phyloP scores from a whole-genome alignment of 257 asterid genomes.

The Jacaranda copaia region DNA sequence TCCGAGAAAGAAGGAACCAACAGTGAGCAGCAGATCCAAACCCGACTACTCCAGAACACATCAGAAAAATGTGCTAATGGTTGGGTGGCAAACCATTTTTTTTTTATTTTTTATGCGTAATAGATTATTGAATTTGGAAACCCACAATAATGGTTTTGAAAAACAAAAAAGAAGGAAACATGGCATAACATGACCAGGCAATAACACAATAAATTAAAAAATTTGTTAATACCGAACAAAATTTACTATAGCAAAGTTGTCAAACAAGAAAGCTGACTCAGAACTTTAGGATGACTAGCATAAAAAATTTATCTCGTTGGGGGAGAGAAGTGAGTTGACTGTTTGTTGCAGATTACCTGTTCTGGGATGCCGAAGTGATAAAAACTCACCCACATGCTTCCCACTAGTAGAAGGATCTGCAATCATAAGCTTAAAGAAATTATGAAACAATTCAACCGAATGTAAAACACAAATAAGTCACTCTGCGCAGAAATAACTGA shows the following conservation, averaged over 20 bases:
- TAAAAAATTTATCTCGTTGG: not conserved
- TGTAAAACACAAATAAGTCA: slow-evolving; percentile 17
- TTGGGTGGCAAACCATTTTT: not conserved
- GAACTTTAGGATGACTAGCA: not conserved
- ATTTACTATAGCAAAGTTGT: slow-evolving; percentile 5
- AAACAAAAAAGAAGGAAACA: slow-evolving; percentile 4
- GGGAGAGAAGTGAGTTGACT: not conserved
- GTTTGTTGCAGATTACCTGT: slow-evolving; percentile 58
- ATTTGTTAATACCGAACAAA: not conserved
- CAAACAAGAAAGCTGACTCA: not conserved
- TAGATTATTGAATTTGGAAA: not conserved
- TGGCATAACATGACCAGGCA: not conserved
- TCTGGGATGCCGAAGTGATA: slow-evolving; percentile 87
- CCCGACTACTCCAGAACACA: not conserved
- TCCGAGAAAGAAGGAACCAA: not conserved
- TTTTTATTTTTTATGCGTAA: no score
- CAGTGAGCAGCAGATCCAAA: not conserved
- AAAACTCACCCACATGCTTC: slow-evolving; percentile 50
- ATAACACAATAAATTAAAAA: not conserved
- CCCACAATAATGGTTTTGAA: not conserved
- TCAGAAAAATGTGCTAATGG: not conserved
- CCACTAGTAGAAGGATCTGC: slow-evolving; percentile 64
- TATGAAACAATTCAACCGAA: slow-evolving; percentile 32
- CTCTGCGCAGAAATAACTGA: not conserved
- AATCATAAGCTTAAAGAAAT: slow-evolving; percentile 27